A percentile compares a stretch with the other conserved stretches of the same genome.
Conservation (phyloP, 2,329 filamentous ascomycete genomes). For the Xylariaceae sp. region DNA sequence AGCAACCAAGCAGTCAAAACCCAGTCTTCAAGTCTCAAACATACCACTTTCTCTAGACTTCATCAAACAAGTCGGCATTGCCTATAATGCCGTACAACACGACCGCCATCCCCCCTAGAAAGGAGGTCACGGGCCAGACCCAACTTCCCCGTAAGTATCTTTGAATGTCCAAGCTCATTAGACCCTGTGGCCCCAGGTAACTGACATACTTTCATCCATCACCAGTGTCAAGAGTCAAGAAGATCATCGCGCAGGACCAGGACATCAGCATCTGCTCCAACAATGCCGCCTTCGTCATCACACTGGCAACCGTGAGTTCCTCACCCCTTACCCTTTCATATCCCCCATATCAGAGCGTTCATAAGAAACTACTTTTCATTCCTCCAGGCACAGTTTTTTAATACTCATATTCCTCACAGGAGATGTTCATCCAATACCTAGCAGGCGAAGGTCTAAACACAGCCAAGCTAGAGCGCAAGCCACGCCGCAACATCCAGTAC, state of each 20-base stretch:
- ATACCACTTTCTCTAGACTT: neutral
- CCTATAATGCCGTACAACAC: conserved; percentile 85
- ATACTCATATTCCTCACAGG: conserved; percentile 44
- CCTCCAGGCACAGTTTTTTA: neutral
- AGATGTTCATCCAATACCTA: conserved; percentile 94
- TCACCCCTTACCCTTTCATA: too few relatives aligned
- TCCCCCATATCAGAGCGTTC: too few relatives aligned
- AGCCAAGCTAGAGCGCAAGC: conserved; percentile 86
- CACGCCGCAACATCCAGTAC: conserved; percentile 91
- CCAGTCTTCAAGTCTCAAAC: too few relatives aligned
- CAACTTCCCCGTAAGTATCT: conserved; percentile 75
- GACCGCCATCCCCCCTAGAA: conserved; percentile 71
- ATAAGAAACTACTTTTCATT: too few relatives aligned
- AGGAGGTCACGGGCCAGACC: conserved; percentile 80
- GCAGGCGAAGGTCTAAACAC: conserved; percentile 81
- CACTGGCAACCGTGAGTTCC: conserved; percentile 74
- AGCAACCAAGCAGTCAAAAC: too few relatives aligned
- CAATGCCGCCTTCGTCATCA: conserved; percentile 91
- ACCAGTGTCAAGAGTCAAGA: conserved; percentile 93
- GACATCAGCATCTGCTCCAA: conserved; percentile 85
- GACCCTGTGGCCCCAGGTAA: too few relatives aligned
- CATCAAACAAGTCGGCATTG: neutral
- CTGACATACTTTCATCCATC: neutral
- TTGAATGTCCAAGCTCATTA: too few relatives aligned
- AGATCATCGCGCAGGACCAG: conserved; percentile 84